Percentiles rank a stretch among this genome's conserved stretches.
Evolutionary conservation across 208 protist genomes (phyloP).

Genomic region (Crithidia mellificae): DNA sequence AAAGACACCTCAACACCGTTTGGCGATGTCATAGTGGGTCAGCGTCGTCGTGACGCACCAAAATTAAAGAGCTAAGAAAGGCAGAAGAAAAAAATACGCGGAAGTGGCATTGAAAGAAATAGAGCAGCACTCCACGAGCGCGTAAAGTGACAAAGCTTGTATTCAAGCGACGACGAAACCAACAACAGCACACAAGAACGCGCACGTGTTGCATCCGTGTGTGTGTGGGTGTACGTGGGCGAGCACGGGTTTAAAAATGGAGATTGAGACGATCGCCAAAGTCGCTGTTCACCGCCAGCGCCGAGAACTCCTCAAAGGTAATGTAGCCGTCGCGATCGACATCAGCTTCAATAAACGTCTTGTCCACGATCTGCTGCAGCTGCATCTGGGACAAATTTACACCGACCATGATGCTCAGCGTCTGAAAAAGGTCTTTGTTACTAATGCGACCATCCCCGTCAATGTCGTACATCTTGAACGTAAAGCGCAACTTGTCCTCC

Average conservation of each 20-base stretch:
- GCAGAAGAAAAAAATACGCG: no score
- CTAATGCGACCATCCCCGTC: constrained; percentile 94
- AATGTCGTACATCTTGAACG: constrained; percentile 95
- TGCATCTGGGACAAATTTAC: constrained; percentile 89
- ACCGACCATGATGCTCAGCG: constrained; percentile 94
- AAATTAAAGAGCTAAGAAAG: no score
- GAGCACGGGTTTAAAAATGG: constrained; percentile 52
- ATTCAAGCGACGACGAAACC: background rate
- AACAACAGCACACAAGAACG: background rate
- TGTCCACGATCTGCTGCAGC: constrained; percentile 95
- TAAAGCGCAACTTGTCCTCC: constrained; percentile 86
- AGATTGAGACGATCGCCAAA: constrained; percentile 87
- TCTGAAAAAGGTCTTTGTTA: constrained; percentile 92
- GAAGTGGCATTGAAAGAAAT: no score
- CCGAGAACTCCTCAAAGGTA: constrained; percentile 91
- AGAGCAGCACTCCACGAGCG: no score
- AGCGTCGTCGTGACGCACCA: no score
- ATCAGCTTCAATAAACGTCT: constrained; percentile 94
- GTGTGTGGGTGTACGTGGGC: constrained; percentile 1
- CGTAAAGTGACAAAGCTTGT: no score
- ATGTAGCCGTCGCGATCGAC: constrained; percentile 91
- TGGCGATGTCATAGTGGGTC: no score
- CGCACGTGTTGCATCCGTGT: background rate
- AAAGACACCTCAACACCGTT: no score
- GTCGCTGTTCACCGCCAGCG: constrained; percentile 65